phyloP scores from a whole-genome alignment of 805 yeast species.

The Metschnikowia cerradonensis region DNA sequence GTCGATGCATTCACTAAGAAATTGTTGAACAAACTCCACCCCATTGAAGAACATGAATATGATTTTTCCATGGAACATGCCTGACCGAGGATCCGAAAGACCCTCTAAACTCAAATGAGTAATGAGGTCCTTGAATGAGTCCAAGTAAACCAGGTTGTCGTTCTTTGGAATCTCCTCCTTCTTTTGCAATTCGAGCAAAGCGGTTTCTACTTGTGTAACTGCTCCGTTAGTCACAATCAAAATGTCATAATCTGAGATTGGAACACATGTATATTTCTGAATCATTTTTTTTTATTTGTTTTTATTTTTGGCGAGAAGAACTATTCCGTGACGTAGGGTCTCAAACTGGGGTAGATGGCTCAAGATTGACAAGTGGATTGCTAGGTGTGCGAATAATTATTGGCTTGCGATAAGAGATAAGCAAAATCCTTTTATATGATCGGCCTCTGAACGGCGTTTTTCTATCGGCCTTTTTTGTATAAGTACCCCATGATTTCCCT shows the following conservation, averaged over 20 bases:
- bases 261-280: constrained; percentile 33
- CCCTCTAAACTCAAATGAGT: constrained; percentile 13
- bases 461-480: neutral
- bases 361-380: neutral
- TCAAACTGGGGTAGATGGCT: neutral
- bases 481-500: constrained; percentile 5
- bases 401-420: constrained; percentile 8
- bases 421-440: neutral
- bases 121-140: constrained; percentile 20
- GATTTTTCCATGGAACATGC: constrained; percentile 25
- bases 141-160: constrained; percentile 24
- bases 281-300: constrained; percentile 21
- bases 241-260: constrained; percentile 30
- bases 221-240: constrained; percentile 35
- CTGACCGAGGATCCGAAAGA: neutral
- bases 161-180: constrained; percentile 21
- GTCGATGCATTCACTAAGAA: constrained; percentile 29
- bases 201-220: constrained; percentile 26
- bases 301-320: neutral
- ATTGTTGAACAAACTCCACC: constrained; percentile 27
- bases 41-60: constrained; percentile 39
- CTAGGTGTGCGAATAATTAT: neutral
- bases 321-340: neutral
- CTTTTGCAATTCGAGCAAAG: constrained; percentile 21
- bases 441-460: constrained; percentile 7